Evolutionary conservation across 1,139 yeast species (phyloP).

Genomic region (Candida gigantensis): DNA sequence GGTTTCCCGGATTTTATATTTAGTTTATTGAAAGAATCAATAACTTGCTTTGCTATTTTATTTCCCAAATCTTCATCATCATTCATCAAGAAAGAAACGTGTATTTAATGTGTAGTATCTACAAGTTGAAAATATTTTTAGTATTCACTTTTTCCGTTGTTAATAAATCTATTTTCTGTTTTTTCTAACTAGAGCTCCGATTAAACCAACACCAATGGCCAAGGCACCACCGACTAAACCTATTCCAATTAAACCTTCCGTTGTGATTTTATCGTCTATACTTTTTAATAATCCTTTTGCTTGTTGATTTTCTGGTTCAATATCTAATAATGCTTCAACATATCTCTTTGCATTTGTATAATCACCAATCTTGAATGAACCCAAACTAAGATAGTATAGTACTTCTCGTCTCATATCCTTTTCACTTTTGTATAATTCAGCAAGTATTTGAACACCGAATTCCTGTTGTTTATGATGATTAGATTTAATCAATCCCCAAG

Average conservation of each 20-base stretch:
- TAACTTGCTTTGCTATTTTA: conserved; percentile 18
- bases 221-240: conserved; percentile 84
- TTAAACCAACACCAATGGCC: conserved; percentile 76
- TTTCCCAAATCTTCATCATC: conserved; percentile 15
- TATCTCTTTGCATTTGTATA: conserved; percentile 83
- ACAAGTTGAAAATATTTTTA: neutral
- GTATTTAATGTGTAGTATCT: too few species aligned
- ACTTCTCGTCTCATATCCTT: conserved; percentile 88
- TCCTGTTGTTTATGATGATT: conserved; percentile 60
- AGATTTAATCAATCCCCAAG: conserved; percentile 93
- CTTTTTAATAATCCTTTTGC: conserved; percentile 69
- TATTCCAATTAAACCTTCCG: conserved; percentile 84
- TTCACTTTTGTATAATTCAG: conserved; percentile 73
- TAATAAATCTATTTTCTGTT: conserved; percentile 21
- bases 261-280: conserved; percentile 82
- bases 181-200: conserved; percentile 56
- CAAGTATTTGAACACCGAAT: conserved; percentile 74
- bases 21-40: conserved; percentile 21
- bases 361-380: conserved; percentile 87
- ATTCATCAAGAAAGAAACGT: too few species aligned
- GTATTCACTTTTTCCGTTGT: neutral
- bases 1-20: conserved; percentile 55
- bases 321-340: conserved; percentile 69
- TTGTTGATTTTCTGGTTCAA: conserved; percentile 85
- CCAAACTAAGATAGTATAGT: conserved; percentile 82